phyloP scores from a whole-genome alignment of 371 early-diverging fungal species.

The Mortierella sp. region DNA sequence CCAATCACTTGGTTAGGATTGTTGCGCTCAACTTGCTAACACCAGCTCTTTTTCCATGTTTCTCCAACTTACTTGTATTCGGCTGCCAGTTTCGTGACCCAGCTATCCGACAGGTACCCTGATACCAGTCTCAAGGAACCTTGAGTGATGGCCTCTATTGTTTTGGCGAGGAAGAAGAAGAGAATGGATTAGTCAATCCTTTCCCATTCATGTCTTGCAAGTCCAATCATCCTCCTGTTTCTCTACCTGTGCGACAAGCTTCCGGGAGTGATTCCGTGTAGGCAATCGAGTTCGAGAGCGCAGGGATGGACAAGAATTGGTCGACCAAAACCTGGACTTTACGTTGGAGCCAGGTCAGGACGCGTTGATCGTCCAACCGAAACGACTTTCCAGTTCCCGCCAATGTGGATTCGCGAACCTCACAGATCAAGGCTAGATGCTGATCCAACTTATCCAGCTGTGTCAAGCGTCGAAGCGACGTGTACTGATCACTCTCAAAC shows the following conservation, averaged over 20 bases:
- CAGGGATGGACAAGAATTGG: slow-evolving; percentile 18
- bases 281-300: slow-evolving; percentile 31
- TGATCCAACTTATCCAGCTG: slow-evolving; percentile 18
- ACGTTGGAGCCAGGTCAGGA: slow-evolving; percentile 39
- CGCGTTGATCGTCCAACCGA: slow-evolving; percentile 22
- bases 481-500: slow-evolving; percentile 49
- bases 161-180: too few relatives aligned
- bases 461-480: slow-evolving; percentile 30
- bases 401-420: slow-evolving; percentile 21
- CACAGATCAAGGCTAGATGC: slow-evolving; percentile 21
- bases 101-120: slow-evolving; percentile 33
- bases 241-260: slow-evolving; percentile 23
- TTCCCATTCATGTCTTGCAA: too few relatives aligned
- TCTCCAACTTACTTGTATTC: slow-evolving; percentile 23
- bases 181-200: too few relatives aligned
- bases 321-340: slow-evolving; percentile 28
- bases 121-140: slow-evolving; percentile 25
- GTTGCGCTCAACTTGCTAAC: too few relatives aligned
- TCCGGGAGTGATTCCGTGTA: slow-evolving; percentile 43
- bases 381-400: slow-evolving; percentile 15
- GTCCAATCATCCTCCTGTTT: neutral
- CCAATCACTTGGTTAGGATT: too few relatives aligned
- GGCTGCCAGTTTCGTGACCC: slow-evolving; percentile 32
- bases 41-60: too few relatives aligned
- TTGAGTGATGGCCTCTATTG: slow-evolving; percentile 48